phyloP scores from a whole-genome alignment of 2,329 filamentous ascomycete species.

The Ceratocystis lukuohia region DNA sequence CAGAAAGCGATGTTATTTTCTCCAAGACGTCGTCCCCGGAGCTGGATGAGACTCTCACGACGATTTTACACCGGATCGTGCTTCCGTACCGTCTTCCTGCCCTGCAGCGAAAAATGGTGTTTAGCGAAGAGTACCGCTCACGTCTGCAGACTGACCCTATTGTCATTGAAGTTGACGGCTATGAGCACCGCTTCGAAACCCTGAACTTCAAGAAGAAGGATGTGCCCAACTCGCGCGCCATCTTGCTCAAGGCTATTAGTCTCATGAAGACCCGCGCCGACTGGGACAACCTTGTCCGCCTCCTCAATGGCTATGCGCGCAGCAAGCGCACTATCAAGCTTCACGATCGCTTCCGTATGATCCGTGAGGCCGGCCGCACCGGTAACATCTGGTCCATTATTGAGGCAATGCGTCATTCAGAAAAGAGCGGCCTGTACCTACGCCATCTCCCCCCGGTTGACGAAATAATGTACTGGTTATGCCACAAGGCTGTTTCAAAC shows the following conservation, averaged over 20 bases:
- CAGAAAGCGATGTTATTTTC: slow-evolving; percentile 31
- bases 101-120: slow-evolving; percentile 41
- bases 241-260: slow-evolving; percentile 29
- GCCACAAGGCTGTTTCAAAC: slow-evolving; percentile 32
- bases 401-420: slow-evolving; percentile 36
- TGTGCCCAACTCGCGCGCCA: slow-evolving; percentile 32
- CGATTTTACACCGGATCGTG: slow-evolving; percentile 45
- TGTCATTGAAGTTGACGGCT: slow-evolving; percentile 44
- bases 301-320: slow-evolving; percentile 38
- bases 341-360: slow-evolving; percentile 29
- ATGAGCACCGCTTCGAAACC: slow-evolving; percentile 39
- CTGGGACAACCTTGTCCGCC: slow-evolving; percentile 38
- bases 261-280: slow-evolving; percentile 38
- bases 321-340: slow-evolving; percentile 29
- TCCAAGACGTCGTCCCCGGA: slow-evolving; percentile 37
- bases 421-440: slow-evolving; percentile 35
- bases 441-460: slow-evolving; percentile 24
- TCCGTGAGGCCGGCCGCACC: slow-evolving; percentile 30
- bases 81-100: slow-evolving; percentile 45
- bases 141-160: slow-evolving; percentile 42
- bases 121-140: slow-evolving; percentile 33
- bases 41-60: slow-evolving; percentile 39
- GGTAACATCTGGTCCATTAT: slow-evolving; percentile 36
- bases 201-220: slow-evolving; percentile 30
- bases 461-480: slow-evolving; percentile 29